Conservation (phyloP, 2,329 filamentous ascomycete species). For the Cladophialophora yegresii region DNA sequence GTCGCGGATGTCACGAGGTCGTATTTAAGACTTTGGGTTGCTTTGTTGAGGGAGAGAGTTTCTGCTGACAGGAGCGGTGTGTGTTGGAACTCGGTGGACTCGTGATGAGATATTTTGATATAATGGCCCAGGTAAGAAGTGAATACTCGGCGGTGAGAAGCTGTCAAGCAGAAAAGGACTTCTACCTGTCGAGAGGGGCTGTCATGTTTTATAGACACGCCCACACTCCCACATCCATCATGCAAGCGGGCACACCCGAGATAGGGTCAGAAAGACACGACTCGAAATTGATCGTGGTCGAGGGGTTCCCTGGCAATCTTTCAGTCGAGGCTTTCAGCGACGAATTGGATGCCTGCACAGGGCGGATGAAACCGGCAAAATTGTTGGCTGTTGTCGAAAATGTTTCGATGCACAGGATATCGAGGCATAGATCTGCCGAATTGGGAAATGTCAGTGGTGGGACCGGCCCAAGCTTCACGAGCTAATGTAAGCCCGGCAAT, state of each 20-base stretch:
- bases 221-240: conserved; percentile 2
- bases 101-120: conserved; percentile 7
- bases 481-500: conserved; percentile 19
- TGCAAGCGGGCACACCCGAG: conserved; percentile 5
- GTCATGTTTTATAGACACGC: conserved; percentile 25
- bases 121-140: conserved; percentile 4
- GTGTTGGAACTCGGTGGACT: conserved; percentile 13
- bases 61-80: conserved; percentile 11
- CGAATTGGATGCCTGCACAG: conserved; percentile 25
- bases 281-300: conserved; percentile 10
- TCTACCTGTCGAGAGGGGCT: conserved; percentile 13
- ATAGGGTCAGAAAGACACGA: conserved; percentile 20
- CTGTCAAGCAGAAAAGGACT: conserved; percentile 2
- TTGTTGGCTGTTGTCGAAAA: conserved; percentile 5
- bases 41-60: not conserved
- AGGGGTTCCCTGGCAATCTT: not conserved
- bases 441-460: conserved; percentile 25
- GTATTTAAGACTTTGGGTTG: conserved; percentile 9
- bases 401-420: conserved; percentile 17
- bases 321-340: not conserved
- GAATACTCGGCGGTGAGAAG: not conserved
- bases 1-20: conserved; percentile 23
- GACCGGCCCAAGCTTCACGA: not conserved
- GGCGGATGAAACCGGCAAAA: conserved; percentile 29
- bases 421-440: conserved; percentile 12